Evolutionary conservation across 208 protist genomes (phyloP).

Genomic region (Herpetomonas tarakana): DNA sequence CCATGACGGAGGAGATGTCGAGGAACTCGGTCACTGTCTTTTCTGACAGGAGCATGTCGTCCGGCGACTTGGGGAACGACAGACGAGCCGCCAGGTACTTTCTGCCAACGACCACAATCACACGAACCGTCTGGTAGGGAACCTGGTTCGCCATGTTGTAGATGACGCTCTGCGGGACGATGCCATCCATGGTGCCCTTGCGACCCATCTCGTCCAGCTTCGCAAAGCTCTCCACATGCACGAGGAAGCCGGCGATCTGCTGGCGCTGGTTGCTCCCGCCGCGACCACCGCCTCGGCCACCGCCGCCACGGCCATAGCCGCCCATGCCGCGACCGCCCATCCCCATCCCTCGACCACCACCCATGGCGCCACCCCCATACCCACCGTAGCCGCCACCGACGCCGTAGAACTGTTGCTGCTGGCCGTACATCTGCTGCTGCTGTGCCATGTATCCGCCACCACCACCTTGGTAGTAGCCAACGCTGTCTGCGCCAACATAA

Average conservation of each 20-base stretch:
- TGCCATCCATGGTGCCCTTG: slow-evolving; percentile 40
- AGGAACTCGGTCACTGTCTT: slow-evolving; percentile 53
- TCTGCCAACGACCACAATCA: slow-evolving; percentile 62
- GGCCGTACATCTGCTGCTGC: slow-evolving; percentile 8
- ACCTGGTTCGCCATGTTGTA: slow-evolving; percentile 27
- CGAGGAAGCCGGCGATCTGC: slow-evolving; percentile 38
- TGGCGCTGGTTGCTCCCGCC: slow-evolving; percentile 6
- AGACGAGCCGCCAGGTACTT: slow-evolving; percentile 60
- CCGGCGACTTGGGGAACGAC: slow-evolving; percentile 44
- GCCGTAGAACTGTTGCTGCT: slow-evolving; percentile 8
- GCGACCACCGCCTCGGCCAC: slow-evolving; percentile 15
- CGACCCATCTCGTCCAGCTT: slow-evolving; percentile 65
- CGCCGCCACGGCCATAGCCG: slow-evolving; percentile 17
- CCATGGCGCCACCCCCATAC: slow-evolving; percentile 11
- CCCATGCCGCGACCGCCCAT: slow-evolving; percentile 20
- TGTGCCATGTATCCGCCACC: slow-evolving; percentile 5
- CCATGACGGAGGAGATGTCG: slow-evolving; percentile 44
- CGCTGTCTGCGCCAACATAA: not conserved
- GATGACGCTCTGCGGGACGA: slow-evolving; percentile 32
- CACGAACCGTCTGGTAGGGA: slow-evolving; percentile 27
- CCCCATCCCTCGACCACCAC: slow-evolving; percentile 13
- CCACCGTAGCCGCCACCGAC: slow-evolving; percentile 13
- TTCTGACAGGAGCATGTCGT: slow-evolving; percentile 70
- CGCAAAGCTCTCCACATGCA: slow-evolving; percentile 73
- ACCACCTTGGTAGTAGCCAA: not conserved